Percentiles rank a stretch among this genome's conserved stretches.
phyloP scores from a whole-genome alignment of 2,329 filamentous ascomycete species.

The Sporothrix pallida region DNA sequence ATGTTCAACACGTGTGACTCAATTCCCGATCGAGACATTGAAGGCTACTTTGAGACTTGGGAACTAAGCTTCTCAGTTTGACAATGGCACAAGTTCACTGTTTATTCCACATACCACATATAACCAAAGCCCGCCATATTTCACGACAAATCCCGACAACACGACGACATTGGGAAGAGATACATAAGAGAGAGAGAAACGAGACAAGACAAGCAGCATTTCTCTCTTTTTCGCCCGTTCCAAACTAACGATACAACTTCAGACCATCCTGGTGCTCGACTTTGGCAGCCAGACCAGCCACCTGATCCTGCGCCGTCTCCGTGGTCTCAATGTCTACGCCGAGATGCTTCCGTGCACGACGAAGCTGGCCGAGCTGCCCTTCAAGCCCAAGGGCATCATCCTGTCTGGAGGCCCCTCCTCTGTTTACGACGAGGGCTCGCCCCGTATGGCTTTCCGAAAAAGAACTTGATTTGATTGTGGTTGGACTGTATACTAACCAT shows the following conservation, averaged over 20 bases:
- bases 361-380: slow-evolving; percentile 76
- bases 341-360: slow-evolving; percentile 90
- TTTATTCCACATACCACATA: background rate
- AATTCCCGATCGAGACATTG: no score
- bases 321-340: slow-evolving; percentile 73
- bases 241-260: background rate
- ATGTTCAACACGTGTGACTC: no score
- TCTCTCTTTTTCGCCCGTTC: background rate
- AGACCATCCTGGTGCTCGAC: slow-evolving; percentile 75
- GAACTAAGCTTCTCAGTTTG: no score
- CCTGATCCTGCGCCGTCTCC: slow-evolving; percentile 74
- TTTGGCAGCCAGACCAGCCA: slow-evolving; percentile 76
- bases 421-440: slow-evolving; percentile 32
- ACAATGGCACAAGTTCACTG: no score
- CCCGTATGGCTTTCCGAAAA: slow-evolving; percentile 45
- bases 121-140: background rate
- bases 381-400: slow-evolving; percentile 84
- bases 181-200: background rate
- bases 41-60: no score
- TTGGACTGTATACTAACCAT: background rate
- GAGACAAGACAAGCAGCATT: background rate
- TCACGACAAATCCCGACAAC: background rate
- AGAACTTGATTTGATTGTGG: background rate
- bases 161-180: background rate
- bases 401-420: slow-evolving; percentile 56